Evolutionary conservation across 371 early-diverging fungal species (phyloP).

Genomic region (Mucor indicus): DNA sequence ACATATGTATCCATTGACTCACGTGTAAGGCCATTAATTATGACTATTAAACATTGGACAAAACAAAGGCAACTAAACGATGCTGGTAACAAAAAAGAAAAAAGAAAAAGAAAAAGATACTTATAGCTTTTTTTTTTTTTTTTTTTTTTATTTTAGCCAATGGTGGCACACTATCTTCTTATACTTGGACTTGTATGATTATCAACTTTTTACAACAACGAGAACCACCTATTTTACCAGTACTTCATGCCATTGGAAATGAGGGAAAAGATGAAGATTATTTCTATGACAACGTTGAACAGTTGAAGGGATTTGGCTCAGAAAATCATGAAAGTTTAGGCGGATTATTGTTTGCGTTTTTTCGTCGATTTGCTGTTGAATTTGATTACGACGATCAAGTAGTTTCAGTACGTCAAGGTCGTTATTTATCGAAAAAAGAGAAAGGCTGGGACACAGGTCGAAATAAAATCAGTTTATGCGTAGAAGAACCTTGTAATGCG

Average conservation of each 20-base stretch:
- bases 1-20: conserved; percentile 78
- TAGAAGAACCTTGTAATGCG: conserved; percentile 87
- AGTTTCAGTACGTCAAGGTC: conserved; percentile 80
- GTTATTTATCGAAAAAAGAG: conserved; percentile 67
- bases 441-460: conserved; percentile 75
- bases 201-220: conserved; percentile 27
- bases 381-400: conserved; percentile 81
- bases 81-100: conserved; percentile 50
- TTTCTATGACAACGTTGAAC: conserved; percentile 68
- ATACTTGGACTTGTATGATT: conserved; percentile 27
- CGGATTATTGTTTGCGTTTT: conserved; percentile 82
- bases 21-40: conserved; percentile 72
- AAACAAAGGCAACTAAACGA: conserved; percentile 69
- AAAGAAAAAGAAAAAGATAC: too few relatives aligned
- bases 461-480: conserved; percentile 66
- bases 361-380: conserved; percentile 74
- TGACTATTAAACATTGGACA: conserved; percentile 85
- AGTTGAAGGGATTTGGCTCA: conserved; percentile 63
- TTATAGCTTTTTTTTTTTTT: too few relatives aligned
- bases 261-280: conserved; percentile 2
- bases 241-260: conserved; percentile 62
- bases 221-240: conserved; percentile 79
- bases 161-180: conserved; percentile 91
- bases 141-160: too few relatives aligned
- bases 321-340: conserved; percentile 76